phyloP scores from a whole-genome alignment of 495 filamentous ascomycete genomes.

The Thozetella sp. region DNA sequence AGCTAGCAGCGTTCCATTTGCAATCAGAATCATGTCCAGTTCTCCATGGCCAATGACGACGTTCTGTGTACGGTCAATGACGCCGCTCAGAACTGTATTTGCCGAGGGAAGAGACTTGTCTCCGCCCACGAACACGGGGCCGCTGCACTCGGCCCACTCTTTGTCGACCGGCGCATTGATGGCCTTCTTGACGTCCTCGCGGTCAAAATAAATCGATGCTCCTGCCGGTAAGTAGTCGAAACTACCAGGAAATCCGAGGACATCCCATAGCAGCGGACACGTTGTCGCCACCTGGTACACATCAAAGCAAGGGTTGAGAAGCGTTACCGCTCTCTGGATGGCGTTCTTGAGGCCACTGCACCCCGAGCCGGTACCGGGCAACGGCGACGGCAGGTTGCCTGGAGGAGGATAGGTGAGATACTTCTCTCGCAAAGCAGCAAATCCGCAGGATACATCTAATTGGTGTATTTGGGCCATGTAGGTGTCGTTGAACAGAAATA shows the following conservation, averaged over 20 bases:
- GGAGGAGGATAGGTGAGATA: conserved; percentile 72
- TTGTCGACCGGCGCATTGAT: conserved; percentile 59
- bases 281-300: conserved; percentile 74
- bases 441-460: conserved; percentile 63
- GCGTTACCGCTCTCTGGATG: conserved; percentile 53
- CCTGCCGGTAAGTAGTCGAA: background rate
- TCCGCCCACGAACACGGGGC: conserved; percentile 50
- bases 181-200: conserved; percentile 66
- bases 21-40: conserved; percentile 51
- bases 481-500: conserved; percentile 69
- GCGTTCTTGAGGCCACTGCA: conserved; percentile 50
- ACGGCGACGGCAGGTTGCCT: conserved; percentile 50
- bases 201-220: conserved; percentile 63
- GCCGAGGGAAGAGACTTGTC: conserved; percentile 44
- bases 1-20: conserved; percentile 63
- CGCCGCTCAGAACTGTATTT: conserved; percentile 56
- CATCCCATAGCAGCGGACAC: conserved; percentile 74
- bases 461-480: conserved; percentile 61
- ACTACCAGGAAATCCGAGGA: conserved; percentile 58
- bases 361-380: conserved; percentile 22
- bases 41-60: conserved; percentile 65
- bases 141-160: conserved; percentile 57
- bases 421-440: conserved; percentile 58
- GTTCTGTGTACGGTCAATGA: conserved; percentile 67
- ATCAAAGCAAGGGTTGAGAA: conserved; percentile 81